Evolutionary conservation across 805 yeast genomes (phyloP), one percentile per base, ranked within the genome.

Genomic region (Candida michaelii): DNA sequence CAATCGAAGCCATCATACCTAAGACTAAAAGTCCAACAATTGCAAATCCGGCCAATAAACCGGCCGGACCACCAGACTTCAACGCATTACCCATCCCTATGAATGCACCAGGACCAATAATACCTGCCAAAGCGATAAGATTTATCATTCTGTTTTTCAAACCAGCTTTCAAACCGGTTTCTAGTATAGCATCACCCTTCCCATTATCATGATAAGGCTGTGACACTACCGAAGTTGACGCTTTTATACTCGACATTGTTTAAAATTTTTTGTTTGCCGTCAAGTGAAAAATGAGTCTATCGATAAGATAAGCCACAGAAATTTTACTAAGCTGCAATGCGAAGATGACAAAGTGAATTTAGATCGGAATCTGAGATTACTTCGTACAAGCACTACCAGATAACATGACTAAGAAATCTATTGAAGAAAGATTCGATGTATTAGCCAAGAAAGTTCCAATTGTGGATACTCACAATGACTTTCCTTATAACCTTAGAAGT

Each of bases 51-150:
- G 78, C 66, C 29, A 80, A 58, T 52, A 79, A 55, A 3, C 81
- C 70, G 4, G 74, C 79, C 11, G 52, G 53, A 8, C 61, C 61
- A 9, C 78, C 82, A 12, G 53, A 58, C 18, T 65, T 62, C 38
- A 80, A 62, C 9, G 80, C 68, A 29, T 65, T 66, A 10, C 82
- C 80, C 1, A 77, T 63, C 27, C 81, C 78, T 21, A 80, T 64
- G 54, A 77, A 80, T 18, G 80, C 63, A 50, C 85, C 86, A 29
- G 75, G 71, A 39, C 75, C 76, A 48, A 71, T 60, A 3, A 56
- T 54, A 23, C 60, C 59, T 10, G 55, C 60, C 23, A 61, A 43
- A 11, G 62, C 51, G 19, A 59, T 40, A 50, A 57, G 54, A n/a
- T 47, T 46, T 12, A 57, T 46, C 29, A 54, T 55, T 29, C 63